Percentiles rank a stretch among this genome's conserved stretches.
Evolutionary conservation across 306 rosid genomes (phyloP).

Genomic region (Nissolia schottii): DNA sequence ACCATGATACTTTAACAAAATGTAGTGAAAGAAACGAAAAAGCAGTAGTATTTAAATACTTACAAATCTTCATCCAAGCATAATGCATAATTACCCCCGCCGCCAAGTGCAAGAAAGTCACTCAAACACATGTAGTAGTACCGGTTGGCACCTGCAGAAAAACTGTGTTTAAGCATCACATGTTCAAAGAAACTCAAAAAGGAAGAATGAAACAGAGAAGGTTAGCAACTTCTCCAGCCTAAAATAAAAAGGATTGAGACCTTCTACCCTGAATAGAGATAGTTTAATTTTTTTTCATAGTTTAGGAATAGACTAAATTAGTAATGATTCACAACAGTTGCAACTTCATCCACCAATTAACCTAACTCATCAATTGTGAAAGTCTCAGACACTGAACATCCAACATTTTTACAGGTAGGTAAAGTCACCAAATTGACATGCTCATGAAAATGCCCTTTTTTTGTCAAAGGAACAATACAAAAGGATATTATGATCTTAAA

Average conservation of each 20-base stretch:
- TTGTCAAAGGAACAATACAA: not conserved
- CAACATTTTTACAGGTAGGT: not conserved
- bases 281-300: not conserved
- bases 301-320: not conserved
- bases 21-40: conserved; percentile 9
- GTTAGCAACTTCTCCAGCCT: not conserved
- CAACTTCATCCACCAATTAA: not conserved
- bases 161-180: conserved; percentile 4
- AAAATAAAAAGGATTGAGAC: not conserved
- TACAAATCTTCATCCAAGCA: conserved; percentile 89
- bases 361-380: not conserved
- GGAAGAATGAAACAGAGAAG: not conserved
- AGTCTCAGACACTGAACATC: not conserved
- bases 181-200: not conserved
- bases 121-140: conserved; percentile 69
- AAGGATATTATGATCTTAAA: not conserved
- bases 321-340: not conserved
- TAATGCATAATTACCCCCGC: conserved; percentile 87
- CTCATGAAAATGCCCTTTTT: not conserved
- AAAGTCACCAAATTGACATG: not conserved
- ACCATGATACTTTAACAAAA: not conserved
- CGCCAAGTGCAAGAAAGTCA: conserved; percentile 86
- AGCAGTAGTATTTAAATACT: conserved; percentile 31
- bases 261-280: not conserved
- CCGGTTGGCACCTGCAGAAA: conserved; percentile 67